phyloP scores from a whole-genome alignment of 1,139 yeast species.

The Neolecta irregularis region DNA sequence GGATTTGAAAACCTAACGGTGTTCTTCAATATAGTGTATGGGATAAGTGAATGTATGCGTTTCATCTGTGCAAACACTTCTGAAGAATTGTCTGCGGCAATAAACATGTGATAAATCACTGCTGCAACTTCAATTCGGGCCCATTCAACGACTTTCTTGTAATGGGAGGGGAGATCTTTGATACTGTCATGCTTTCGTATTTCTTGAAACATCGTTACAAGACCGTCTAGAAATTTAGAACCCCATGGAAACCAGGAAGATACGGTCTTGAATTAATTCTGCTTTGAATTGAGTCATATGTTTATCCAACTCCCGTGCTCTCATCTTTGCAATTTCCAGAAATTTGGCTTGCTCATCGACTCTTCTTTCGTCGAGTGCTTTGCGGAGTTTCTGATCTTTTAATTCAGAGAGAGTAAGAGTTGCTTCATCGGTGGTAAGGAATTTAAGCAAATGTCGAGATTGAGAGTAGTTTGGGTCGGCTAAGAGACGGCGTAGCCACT shows the following conservation, averaged over 20 bases:
- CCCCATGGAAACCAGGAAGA: not conserved
- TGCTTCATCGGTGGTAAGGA: slow-evolving; percentile 30
- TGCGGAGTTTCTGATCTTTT: slow-evolving; percentile 38
- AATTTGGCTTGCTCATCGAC: slow-evolving; percentile 55
- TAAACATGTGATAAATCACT: slow-evolving; percentile 58
- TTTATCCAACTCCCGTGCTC: slow-evolving; percentile 33
- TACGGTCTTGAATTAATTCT: slow-evolving; percentile 28
- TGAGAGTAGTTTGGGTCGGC: slow-evolving; percentile 41
- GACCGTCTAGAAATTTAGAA: slow-evolving; percentile 34
- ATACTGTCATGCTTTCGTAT: slow-evolving; percentile 40
- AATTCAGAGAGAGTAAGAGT: slow-evolving; percentile 30
- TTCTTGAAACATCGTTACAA: slow-evolving; percentile 44
- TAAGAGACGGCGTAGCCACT: slow-evolving; percentile 43
- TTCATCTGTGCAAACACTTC: slow-evolving; percentile 56
- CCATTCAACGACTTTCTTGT: slow-evolving; percentile 64
- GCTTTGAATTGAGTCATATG: slow-evolving; percentile 42
- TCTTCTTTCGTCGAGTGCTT: slow-evolving; percentile 44
- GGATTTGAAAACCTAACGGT: slow-evolving; percentile 75
- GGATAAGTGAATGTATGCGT: slow-evolving; percentile 57
- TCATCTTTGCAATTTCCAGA: slow-evolving; percentile 45
- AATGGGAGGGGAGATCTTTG: slow-evolving; percentile 49
- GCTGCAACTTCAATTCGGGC: slow-evolving; percentile 70
- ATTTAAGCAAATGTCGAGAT: slow-evolving; percentile 36
- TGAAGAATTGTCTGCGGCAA: slow-evolving; percentile 65
- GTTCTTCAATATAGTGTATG: slow-evolving; percentile 59